A percentile compares a stretch with the other conserved stretches of the same genome.
Evolutionary conservation across 805 yeast genomes (phyloP).

Genomic region (Candida tammaniensis): DNA sequence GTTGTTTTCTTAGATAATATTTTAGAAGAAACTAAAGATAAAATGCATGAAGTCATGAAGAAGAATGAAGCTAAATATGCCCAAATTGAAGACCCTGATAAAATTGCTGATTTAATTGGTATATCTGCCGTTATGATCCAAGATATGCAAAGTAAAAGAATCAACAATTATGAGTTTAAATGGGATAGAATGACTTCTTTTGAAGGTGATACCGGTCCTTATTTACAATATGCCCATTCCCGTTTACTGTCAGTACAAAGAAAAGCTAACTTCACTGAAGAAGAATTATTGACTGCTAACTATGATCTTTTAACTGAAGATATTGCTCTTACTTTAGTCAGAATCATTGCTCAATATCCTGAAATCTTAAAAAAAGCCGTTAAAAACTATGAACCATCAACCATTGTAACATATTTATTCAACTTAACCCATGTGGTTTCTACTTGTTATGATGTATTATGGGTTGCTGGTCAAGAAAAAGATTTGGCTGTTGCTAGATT

Average conservation of each 20-base stretch:
- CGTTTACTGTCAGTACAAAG: constrained; percentile 93
- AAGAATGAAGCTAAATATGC: constrained; percentile 87
- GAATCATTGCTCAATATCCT: constrained; percentile 86
- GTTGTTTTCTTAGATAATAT: constrained; percentile 97
- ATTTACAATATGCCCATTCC: constrained; percentile 96
- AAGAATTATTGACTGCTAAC: constrained; percentile 49
- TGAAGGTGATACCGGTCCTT: constrained; percentile 99
- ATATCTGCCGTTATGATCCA: constrained; percentile 98
- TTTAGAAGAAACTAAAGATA: constrained; percentile 86
- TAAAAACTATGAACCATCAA: constrained; percentile 87
- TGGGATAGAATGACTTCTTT: constrained; percentile 98
- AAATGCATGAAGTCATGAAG: constrained; percentile 96
- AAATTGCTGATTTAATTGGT: constrained; percentile 93
- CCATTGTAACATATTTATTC: constrained; percentile 91
- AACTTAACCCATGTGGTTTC: constrained; percentile 90
- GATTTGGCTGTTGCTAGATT: constrained; percentile 86
- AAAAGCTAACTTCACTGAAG: constrained; percentile 53
- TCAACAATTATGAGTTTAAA: constrained; percentile 92
- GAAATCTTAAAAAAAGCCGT: constrained; percentile 81
- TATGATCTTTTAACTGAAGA: constrained; percentile 65
- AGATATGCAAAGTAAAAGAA: constrained; percentile 97
- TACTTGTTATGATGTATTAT: constrained; percentile 89
- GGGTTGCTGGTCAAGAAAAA: constrained; percentile 95
- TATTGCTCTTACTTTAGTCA: constrained; percentile 65
- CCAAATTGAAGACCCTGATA: constrained; percentile 90